A percentile compares a stretch with the other conserved stretches of the same genome.
Evolutionary conservation across 1,284 basidiomycete genomes (phyloP).

Genomic region (Wolfiporia cocos): DNA sequence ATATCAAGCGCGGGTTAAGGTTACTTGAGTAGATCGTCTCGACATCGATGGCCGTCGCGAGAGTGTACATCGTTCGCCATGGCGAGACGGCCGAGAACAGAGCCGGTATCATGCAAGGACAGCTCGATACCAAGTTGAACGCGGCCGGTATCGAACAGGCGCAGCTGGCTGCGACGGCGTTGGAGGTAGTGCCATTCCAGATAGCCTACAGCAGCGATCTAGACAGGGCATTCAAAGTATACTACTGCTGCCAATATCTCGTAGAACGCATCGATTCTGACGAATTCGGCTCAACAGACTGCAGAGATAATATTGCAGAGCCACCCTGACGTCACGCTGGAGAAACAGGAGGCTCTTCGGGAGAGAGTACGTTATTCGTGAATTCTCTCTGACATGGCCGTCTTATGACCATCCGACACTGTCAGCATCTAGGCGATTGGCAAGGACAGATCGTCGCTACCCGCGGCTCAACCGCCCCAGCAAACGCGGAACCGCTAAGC

Average conservation of each 20-base stretch:
- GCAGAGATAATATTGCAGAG: constrained; percentile 51
- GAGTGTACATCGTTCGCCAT: constrained; percentile 64
- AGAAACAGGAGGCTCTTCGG: constrained; percentile 41
- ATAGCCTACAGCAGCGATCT: constrained; percentile 64
- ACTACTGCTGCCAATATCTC: constrained; percentile 11
- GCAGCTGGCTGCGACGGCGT: constrained; percentile 40
- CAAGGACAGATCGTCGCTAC: constrained; percentile 39
- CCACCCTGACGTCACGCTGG: constrained; percentile 41
- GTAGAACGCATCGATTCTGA: not conserved
- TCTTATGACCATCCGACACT: not conserved
- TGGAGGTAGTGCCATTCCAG: constrained; percentile 46
- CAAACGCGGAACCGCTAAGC: constrained; percentile 29
- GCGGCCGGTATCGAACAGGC: constrained; percentile 53
- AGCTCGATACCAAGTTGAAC: constrained; percentile 60
- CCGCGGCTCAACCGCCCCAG: constrained; percentile 15
- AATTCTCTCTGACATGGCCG: not conserved
- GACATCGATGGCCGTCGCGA: constrained; percentile 11
- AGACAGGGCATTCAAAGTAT: constrained; percentile 49
- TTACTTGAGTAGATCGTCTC: no score
- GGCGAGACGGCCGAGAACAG: constrained; percentile 70
- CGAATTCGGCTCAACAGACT: constrained; percentile 47
- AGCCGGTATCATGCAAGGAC: constrained; percentile 61
- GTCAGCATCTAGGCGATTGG: constrained; percentile 57
- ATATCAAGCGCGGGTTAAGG: no score
- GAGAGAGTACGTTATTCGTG: constrained; percentile 56